These are phyloP conservation scores for Vachellia collinsii DNA, from an alignment of 306 rosid species.

Conservation along the genomic window DNA sequence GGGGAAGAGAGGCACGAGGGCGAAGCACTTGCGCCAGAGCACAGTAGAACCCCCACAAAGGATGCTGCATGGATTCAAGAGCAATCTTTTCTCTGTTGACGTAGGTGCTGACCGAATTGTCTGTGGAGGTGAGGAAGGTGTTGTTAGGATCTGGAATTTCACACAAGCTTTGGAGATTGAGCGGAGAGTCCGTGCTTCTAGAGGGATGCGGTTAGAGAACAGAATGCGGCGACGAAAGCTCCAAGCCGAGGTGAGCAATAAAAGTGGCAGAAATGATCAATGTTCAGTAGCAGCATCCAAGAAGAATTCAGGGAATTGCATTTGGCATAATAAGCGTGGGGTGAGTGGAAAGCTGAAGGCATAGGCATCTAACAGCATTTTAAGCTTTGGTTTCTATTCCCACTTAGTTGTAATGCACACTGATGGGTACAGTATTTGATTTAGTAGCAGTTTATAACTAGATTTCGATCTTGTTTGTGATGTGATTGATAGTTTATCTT, in stretches of 20 bases:
- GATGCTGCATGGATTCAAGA: slow-evolving; percentile 81
- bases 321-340: slow-evolving; percentile 73
- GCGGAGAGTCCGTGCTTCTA: slow-evolving; percentile 61
- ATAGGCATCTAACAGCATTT: slow-evolving; percentile 36
- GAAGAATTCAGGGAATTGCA: slow-evolving; percentile 61
- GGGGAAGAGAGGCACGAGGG: slow-evolving; percentile 45
- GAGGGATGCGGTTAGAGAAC: slow-evolving; percentile 74
- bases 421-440: slow-evolving; percentile 31
- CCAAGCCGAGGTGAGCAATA: slow-evolving; percentile 59
- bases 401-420: slow-evolving; percentile 26
- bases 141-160: slow-evolving; percentile 91
- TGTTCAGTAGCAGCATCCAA: slow-evolving; percentile 88
- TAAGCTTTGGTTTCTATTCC: slow-evolving; percentile 20
- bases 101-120: slow-evolving; percentile 92
- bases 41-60: slow-evolving; percentile 90
- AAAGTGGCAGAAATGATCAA: slow-evolving; percentile 63
- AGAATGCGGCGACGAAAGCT: slow-evolving; percentile 83
- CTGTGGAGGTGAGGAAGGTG: slow-evolving; percentile 96
- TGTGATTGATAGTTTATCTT: slow-evolving; percentile 12
- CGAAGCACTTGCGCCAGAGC: slow-evolving; percentile 39
- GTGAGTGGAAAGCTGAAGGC: slow-evolving; percentile 77
- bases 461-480: slow-evolving; percentile 18
- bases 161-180: slow-evolving; percentile 83
- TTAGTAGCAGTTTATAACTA: slow-evolving; percentile 9
- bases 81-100: slow-evolving; percentile 73